Base-by-base conservation (phyloP, 169 alveolate species). In the Eimeria falciformis region DNA sequence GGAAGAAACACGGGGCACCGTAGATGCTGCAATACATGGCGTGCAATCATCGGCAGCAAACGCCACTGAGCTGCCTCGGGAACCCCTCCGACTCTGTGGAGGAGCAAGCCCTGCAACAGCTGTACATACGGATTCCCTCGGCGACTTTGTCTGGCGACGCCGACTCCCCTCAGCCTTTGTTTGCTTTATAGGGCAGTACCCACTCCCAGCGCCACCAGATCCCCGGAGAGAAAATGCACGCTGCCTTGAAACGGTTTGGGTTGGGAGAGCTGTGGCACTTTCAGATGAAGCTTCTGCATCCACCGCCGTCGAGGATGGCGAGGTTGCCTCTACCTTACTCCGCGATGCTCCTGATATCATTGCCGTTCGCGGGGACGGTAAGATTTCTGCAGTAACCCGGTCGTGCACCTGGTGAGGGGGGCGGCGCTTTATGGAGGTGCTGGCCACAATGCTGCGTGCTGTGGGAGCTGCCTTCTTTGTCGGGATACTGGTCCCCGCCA, bases 11-110 rank as follows among this genome's bases (percentile, higher is more conserved):
- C 89, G 73, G 23, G 75, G 50, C 9, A 43, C 73, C 50, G 89
- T 55, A 12, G 89, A 79, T 27, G 69, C 89, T 33, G 69, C 89
- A 47, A 55, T 53, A 50, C 75, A 79, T 79, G 89, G 89, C 25
- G 89, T 33, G 29, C 75, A 3, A 17, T 50, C 69, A 17, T 53
- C 89, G 33, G 75, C 73, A 55, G 69, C 73, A 40, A 47, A 79
- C 73, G 89, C 50, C 69, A 79, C 89, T 79, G 89, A 47, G 65
- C 89, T 23, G 50, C 89, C 73, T n/a, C 89, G 89, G 21, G 69
- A n/a, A 40, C 89, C 75, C 21, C 89, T 46, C 5, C 73, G 73
- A 33, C 55, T 55, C 46, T 27, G 40, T 55, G 89, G 14, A 47
- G 50, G 75, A 47, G 33, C 37, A 27, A 73, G 75, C 6, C 73